These are phyloP conservation scores for Claviceps citrina DNA, from an alignment of 2,329 filamentous ascomycete species.

Conservation along the genomic window DNA sequence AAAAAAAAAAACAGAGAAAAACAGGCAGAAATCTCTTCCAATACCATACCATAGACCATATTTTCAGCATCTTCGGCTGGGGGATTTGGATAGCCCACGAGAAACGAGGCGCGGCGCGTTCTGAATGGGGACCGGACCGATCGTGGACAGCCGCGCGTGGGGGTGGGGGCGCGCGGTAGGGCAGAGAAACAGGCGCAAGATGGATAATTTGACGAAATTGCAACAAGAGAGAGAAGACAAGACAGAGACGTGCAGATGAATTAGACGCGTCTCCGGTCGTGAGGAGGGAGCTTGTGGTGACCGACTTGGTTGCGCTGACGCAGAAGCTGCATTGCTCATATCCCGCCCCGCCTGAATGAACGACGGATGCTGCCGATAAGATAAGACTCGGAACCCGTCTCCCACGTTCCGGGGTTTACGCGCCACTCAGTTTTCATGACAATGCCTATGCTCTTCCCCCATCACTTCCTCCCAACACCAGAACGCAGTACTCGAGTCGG, in stretches of 20 bases:
- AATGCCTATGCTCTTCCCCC: too few species aligned
- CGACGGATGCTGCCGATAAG: slow-evolving; percentile 7
- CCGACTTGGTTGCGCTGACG: not conserved
- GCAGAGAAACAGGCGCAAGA: too few species aligned
- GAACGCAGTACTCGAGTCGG: too few species aligned
- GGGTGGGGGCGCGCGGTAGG: too few species aligned
- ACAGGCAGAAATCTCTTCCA: too few species aligned
- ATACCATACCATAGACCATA: slow-evolving; percentile 95
- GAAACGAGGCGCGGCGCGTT: not conserved
- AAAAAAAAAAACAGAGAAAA: not conserved
- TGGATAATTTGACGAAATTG: too few species aligned
- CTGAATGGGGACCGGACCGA: not conserved
- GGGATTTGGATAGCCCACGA: not conserved
- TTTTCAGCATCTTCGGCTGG: slow-evolving; percentile 73
- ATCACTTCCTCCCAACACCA: too few species aligned
- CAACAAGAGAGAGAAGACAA: not conserved
- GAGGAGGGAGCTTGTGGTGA: not conserved
- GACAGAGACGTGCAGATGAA: not conserved
- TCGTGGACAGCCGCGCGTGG: not conserved
- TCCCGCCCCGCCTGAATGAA: too few species aligned
- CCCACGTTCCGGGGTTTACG: not conserved
- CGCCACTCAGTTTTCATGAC: too few species aligned
- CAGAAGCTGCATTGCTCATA: too few species aligned
- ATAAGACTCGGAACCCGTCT: slow-evolving; percentile 2
- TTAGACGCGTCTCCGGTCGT: not conserved